Base-by-base conservation (phyloP, 371 early-diverging fungal species). In the Rhizomucor pusillus region DNA sequence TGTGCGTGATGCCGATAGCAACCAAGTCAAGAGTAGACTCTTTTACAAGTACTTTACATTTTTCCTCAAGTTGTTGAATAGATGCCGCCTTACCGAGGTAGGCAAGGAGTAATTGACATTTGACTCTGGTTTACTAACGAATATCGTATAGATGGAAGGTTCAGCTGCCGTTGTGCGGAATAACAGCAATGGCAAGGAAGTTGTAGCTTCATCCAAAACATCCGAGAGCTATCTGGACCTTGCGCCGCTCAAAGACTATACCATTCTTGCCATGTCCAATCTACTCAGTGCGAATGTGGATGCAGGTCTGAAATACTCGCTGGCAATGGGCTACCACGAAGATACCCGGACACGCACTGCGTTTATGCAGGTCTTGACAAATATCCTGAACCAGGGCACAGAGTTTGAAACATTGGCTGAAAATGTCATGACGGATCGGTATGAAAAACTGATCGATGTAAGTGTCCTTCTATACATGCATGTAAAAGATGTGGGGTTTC, bases 271-370 rank as follows among this genome's bases (percentile, higher is more conserved):
- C 0, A 76, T 96, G 56, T 91, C 93, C 12, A 90, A 93, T 59
- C 81, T 96, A 56, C 69, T 96, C 7, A 87, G 90, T 16, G 90
- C 92, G 6, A 96, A 96, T 65, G 85, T 95, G 23, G 95, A 94
- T 60, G 83, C 90, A 16, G 95, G 94, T 10, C 75, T 96, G 35
- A 88, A 89, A 62, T 90, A 88, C 67, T 92, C 93, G 19, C 67
- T 96, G 23, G 79, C 91, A 0, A 89, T 93, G 83, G 91, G 91
- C 13, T 96, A 96, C 57, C 90, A 95, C 59, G 94, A 93, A 58
- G 95, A 95, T 63, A 75, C 84, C n/a, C 80, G 85, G 50, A 91
- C 90, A 11, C 78, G 95, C 13, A 88, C 90, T 0, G 87, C 94
- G 1, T 96, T 95, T 55, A 93, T 93, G 77, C 89, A 92, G 52